Evolutionary conservation across 2,329 filamentous ascomycete genomes (phyloP).

Genomic region (Hypoxylon sp.): DNA sequence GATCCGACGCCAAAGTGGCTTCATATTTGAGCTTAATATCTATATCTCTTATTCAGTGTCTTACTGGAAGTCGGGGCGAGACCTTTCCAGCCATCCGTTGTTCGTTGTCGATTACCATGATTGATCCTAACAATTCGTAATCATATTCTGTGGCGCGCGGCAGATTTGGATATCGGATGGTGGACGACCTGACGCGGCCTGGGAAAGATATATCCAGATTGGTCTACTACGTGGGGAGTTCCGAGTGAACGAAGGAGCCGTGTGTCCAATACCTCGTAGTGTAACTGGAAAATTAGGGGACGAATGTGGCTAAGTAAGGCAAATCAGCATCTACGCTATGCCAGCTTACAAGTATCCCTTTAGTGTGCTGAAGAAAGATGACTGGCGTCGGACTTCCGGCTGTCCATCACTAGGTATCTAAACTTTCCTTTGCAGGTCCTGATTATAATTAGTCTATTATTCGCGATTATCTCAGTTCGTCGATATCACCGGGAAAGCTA

Average conservation of each 20-base stretch:
- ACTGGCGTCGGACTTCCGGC: slow-evolving; percentile 5
- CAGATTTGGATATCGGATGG: too few species aligned
- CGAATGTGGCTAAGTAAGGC: background rate
- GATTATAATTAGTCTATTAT: background rate
- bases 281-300: background rate
- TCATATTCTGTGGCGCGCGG: background rate
- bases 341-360: background rate
- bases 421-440: background rate
- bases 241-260: background rate
- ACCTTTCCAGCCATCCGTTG: background rate
- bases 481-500: background rate
- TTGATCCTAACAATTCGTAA: background rate
- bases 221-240: background rate
- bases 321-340: background rate
- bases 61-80: too few species aligned
- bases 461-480: background rate
- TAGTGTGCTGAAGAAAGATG: background rate
- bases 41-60: background rate
- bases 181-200: background rate
- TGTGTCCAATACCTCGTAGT: background rate
- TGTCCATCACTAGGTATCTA: background rate
- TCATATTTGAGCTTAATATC: background rate
- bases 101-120: background rate
- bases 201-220: slow-evolving; percentile 10
- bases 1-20: background rate